Percentiles rank a stretch among this genome's conserved stretches.
phyloP scores from a whole-genome alignment of 2,329 filamentous ascomycete genomes.

The Monilinia laxa region DNA sequence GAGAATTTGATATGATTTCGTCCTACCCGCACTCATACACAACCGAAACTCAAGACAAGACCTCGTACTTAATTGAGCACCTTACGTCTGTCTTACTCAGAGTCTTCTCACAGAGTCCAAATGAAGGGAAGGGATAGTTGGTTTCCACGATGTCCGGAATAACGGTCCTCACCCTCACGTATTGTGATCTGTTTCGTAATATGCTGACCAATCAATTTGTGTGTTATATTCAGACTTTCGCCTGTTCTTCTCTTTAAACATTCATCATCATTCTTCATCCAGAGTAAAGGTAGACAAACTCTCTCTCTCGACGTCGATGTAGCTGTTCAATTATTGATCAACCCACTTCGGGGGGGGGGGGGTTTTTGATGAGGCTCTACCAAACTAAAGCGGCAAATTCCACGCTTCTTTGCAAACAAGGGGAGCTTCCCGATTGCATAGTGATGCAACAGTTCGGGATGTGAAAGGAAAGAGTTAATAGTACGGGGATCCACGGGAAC shows the following conservation, averaged over 20 bases:
- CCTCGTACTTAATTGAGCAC: not conserved
- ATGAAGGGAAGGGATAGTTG: constrained; percentile 5
- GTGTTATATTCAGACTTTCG: not conserved
- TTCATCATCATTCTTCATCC: not conserved
- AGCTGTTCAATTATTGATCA: not conserved
- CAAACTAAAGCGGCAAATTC: constrained; percentile 7
- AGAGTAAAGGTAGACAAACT: not conserved
- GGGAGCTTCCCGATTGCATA: not conserved
- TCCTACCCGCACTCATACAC: not conserved
- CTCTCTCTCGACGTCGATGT: not conserved
- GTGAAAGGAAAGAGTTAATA: too few species aligned
- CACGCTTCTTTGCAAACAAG: not conserved
- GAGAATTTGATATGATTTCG: not conserved
- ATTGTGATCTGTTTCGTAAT: not conserved
- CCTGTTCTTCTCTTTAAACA: not conserved
- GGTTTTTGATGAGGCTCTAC: not conserved
- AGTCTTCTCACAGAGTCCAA: constrained; percentile 1
- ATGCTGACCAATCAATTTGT: not conserved
- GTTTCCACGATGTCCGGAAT: not conserved
- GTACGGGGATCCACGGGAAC: not conserved
- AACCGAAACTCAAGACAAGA: not conserved
- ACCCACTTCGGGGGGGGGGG: not conserved
- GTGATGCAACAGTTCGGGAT: constrained; percentile 1
- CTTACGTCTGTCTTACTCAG: not conserved
- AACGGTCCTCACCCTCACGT: not conserved